Percentiles rank a stretch among this genome's conserved stretches.
Evolutionary conservation across 2,329 filamentous ascomycete species (phyloP).

Genomic region (Fusarium devonianum): DNA sequence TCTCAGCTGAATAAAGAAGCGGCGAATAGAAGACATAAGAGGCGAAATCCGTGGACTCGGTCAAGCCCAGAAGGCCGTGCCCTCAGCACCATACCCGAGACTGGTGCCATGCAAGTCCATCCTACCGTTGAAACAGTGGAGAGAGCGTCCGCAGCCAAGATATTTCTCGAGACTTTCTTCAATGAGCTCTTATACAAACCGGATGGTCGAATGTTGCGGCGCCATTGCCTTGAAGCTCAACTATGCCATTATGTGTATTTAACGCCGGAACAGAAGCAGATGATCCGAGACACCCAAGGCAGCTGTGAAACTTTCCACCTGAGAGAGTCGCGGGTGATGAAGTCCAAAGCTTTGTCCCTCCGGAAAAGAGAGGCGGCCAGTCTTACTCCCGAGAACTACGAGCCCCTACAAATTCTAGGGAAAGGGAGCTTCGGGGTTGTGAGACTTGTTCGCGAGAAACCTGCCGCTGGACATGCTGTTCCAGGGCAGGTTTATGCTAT

Average conservation of each 20-base stretch:
- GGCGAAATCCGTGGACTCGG: constrained; percentile 47
- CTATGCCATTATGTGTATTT: constrained; percentile 64
- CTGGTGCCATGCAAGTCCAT: constrained; percentile 33
- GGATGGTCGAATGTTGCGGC: constrained; percentile 42
- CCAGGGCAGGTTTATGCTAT: constrained; percentile 79
- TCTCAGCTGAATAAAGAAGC: constrained; percentile 35
- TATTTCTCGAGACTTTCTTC: constrained; percentile 86
- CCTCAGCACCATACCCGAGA: constrained; percentile 48
- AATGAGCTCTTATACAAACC: constrained; percentile 68
- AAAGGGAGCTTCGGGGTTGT: constrained; percentile 97
- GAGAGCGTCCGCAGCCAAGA: constrained; percentile 79
- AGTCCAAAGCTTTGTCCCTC: constrained; percentile 59
- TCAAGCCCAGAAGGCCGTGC: constrained; percentile 47
- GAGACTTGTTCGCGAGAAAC: constrained; percentile 77
- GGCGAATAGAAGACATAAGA: constrained; percentile 38
- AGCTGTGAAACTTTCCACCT: constrained; percentile 76
- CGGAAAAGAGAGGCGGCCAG: constrained; percentile 5
- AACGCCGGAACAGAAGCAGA: constrained; percentile 61
- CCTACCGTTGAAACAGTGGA: constrained; percentile 70
- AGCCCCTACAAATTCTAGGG: constrained; percentile 81
- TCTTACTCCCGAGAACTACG: constrained; percentile 60
- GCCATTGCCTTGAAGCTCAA: constrained; percentile 52
- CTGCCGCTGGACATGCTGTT: constrained; percentile 39
- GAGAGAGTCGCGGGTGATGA: constrained; percentile 74
- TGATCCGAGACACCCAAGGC: constrained; percentile 65